These are phyloP conservation scores for Gossypium stocksii DNA, from an alignment of 345 rosid species.

Conservation along the genomic window DNA sequence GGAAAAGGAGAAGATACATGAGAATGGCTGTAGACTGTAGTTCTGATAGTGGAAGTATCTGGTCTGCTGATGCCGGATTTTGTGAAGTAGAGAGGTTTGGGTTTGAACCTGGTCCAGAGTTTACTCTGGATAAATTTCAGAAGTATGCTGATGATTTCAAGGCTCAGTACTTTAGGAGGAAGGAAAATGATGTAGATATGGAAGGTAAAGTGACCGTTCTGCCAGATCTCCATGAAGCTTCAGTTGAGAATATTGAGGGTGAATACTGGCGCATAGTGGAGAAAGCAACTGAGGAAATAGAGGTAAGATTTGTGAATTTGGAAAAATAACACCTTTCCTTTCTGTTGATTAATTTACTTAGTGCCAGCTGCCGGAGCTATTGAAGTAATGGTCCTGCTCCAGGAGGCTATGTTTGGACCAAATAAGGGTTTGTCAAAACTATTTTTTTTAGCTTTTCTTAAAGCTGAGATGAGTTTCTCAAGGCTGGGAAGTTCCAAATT, in stretches of 20 bases:
- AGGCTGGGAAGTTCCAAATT: background rate
- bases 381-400: background rate
- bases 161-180: slow-evolving; percentile 64
- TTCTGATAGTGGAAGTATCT: slow-evolving; percentile 33
- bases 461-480: background rate
- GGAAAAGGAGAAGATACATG: slow-evolving; percentile 74
- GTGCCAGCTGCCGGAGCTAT: background rate
- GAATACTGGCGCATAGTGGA: slow-evolving; percentile 99
- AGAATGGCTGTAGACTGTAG: slow-evolving; percentile 54
- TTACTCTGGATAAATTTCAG: slow-evolving; percentile 70
- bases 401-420: background rate
- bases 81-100: slow-evolving; percentile 73
- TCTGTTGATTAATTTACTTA: slow-evolving; percentile 4
- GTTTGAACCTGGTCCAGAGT: slow-evolving; percentile 91
- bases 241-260: slow-evolving; percentile 75
- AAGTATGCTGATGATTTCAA: slow-evolving; percentile 86
- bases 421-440: background rate
- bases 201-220: slow-evolving; percentile 26
- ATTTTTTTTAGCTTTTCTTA: background rate
- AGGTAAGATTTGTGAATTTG: slow-evolving; percentile 43
- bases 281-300: slow-evolving; percentile 89
- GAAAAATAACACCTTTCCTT: background rate
- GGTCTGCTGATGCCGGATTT: slow-evolving; percentile 38
- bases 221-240: slow-evolving; percentile 48
- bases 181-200: slow-evolving; percentile 28